Evolutionary conservation across 2,329 filamentous ascomycete species (phyloP).

Genomic region (Bipolaris gigantea): DNA sequence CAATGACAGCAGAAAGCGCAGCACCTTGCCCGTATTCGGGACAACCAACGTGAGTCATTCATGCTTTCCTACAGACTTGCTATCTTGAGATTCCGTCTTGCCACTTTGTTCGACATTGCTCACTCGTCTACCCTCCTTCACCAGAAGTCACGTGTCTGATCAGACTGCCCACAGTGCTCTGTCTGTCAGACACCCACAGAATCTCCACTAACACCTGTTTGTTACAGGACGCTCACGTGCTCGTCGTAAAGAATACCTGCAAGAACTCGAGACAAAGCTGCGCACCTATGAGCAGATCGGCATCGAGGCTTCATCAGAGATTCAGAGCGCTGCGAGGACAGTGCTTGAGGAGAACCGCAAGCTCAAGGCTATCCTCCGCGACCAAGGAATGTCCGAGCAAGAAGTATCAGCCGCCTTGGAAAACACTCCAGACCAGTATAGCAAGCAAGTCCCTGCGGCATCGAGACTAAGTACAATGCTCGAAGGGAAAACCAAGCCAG

Average conservation of each 20-base stretch:
- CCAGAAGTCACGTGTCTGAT: not conserved
- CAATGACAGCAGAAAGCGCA: slow-evolving; percentile 35
- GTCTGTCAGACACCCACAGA: not conserved
- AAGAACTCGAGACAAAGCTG: slow-evolving; percentile 67
- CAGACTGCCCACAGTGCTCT: not conserved
- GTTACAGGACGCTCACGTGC: slow-evolving; percentile 68
- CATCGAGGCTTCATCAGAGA: slow-evolving; percentile 69
- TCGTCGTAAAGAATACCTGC: slow-evolving; percentile 71
- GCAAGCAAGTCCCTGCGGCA: slow-evolving; percentile 35
- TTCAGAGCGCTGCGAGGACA: slow-evolving; percentile 68
- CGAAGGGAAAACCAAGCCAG: slow-evolving; percentile 32
- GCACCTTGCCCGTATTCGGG: slow-evolving; percentile 65
- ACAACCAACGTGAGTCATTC: slow-evolving; percentile 63
- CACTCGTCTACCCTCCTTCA: not conserved
- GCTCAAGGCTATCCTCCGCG: slow-evolving; percentile 61
- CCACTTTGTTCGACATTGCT: not conserved
- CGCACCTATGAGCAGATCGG: slow-evolving; percentile 66
- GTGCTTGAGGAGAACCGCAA: slow-evolving; percentile 71
- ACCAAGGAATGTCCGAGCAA: slow-evolving; percentile 60
- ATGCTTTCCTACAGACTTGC: not conserved
- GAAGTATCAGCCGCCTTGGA: slow-evolving; percentile 50
- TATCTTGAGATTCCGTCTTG: not conserved
- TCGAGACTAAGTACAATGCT: slow-evolving; percentile 37
- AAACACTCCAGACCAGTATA: slow-evolving; percentile 24
- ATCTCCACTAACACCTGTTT: slow-evolving; percentile 10